Conservation (phyloP, 345 rosid genomes). For the Fremontodendron californicum region DNA sequence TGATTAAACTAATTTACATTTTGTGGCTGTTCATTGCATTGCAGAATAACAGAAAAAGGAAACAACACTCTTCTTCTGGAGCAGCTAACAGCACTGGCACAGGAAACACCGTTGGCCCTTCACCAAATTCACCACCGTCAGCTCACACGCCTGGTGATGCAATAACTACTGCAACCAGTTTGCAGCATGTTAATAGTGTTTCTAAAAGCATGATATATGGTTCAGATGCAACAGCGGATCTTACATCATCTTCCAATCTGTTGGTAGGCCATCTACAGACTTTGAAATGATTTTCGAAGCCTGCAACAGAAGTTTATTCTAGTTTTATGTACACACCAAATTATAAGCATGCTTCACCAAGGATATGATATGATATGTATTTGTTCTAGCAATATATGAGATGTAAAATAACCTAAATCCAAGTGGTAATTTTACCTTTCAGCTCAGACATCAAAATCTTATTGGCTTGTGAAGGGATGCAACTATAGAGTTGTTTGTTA, state of each 20-base stretch:
- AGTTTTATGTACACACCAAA: not conserved
- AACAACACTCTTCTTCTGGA: conserved; percentile 64
- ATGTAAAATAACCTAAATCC: not conserved
- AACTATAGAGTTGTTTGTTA: not conserved
- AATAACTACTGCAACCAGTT: conserved; percentile 39
- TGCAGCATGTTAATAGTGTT: conserved; percentile 40
- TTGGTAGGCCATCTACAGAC: conserved; percentile 37
- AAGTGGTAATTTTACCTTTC: not conserved
- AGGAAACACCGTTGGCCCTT: conserved; percentile 61
- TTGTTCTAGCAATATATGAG: not conserved
- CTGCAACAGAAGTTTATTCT: not conserved
- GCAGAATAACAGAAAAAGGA: conserved; percentile 59
- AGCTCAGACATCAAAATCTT: not conserved
- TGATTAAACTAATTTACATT: conserved; percentile 9
- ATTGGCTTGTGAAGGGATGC: not conserved
- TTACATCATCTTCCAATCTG: conserved; percentile 47
- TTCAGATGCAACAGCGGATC: conserved; percentile 47
- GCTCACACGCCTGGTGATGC: conserved; percentile 71
- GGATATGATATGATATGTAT: not conserved
- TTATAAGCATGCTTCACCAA: not conserved
- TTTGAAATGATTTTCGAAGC: not conserved
- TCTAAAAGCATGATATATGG: conserved; percentile 45
- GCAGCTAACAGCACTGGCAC: conserved; percentile 65
- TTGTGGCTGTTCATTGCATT: conserved; percentile 7
- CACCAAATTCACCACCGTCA: conserved; percentile 62